Percentiles rank a stretch among this genome's conserved stretches.
Conservation (phyloP, 2,329 filamentous ascomycete species). For the Ceratocystis cacaofunesta region DNA sequence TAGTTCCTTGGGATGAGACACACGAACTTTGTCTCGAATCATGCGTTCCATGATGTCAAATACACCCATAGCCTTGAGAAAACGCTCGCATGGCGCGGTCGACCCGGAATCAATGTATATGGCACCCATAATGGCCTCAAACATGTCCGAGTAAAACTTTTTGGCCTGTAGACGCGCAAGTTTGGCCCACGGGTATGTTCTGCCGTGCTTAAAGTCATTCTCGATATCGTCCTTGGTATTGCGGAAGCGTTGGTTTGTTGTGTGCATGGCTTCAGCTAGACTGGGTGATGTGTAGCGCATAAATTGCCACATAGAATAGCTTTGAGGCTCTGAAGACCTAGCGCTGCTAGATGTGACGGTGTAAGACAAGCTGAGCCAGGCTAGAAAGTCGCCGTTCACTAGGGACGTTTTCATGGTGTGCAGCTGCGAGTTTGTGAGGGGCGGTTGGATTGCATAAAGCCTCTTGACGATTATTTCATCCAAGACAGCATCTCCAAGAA, state of each 20-base stretch:
- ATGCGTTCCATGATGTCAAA: conserved; percentile 46
- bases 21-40: conserved; percentile 42
- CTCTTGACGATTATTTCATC: conserved; percentile 57
- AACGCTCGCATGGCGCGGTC: conserved; percentile 38
- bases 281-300: conserved; percentile 41
- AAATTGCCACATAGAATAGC: conserved; percentile 49
- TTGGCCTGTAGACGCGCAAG: conserved; percentile 49
- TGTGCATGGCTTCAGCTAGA: conserved; percentile 23
- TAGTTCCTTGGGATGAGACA: conserved; percentile 47
- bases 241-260: conserved; percentile 29
- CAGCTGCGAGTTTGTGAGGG: conserved; percentile 44
- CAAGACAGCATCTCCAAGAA: conserved; percentile 72
- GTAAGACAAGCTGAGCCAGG: conserved; percentile 37
- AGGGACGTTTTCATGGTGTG: conserved; percentile 60
- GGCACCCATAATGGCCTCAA: conserved; percentile 69
- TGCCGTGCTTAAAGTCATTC: conserved; percentile 33
- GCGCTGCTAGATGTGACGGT: conserved; percentile 17
- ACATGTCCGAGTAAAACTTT: conserved; percentile 72
- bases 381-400: conserved; percentile 68
- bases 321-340: neutral
- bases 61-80: conserved; percentile 53
- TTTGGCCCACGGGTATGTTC: conserved; percentile 60
- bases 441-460: conserved; percentile 35
- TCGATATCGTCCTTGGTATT: conserved; percentile 35
- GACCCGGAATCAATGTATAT: conserved; percentile 68